Base-by-base conservation (phyloP, 2,329 filamentous ascomycete species). In the Rachicladosporium sp. region DNA sequence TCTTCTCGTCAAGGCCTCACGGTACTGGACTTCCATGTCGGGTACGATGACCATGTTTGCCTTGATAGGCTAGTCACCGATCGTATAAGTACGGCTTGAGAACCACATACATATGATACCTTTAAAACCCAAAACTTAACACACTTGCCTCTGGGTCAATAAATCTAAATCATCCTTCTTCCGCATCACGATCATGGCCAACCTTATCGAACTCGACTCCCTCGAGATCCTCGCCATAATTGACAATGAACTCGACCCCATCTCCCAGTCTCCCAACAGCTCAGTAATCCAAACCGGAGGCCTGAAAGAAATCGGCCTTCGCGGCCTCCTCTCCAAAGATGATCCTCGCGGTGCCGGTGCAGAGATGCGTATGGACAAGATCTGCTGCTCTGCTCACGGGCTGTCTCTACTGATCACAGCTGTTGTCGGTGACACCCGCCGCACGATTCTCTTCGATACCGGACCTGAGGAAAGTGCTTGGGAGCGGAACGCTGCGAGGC, bases 161-260 rank as follows among this genome's bases (percentile, higher is more conserved):
- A n/a, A n/a, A n/a, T n/a, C n/a, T n/a, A n/a, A n/a, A n/a, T n/a
- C n/a, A n/a, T n/a, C n/a, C n/a, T n/a, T n/a, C n/a, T n/a, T n/a
- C n/a, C n/a, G n/a, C 23, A 27, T 27, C 23, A 27, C 23, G 23
- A 27, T 6, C 10, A 46, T 43, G 43, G 38, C 37, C 15, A 15
- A 44, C 15, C 44, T 52, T 3, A 31, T 47, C 31, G 51, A 54
- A 31, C 46, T 54, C n/a, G 51, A 52, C 46, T 48, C 48, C 12
- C 38, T 54, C 19, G 45, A 49, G 33, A 48, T 54, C 30, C 40
- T 43, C 12, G 49, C 50, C 15, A 49, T 54, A 15, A 46, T 54
- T 29, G 51, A 54, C 44, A 54, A 54, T 34, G 51, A 54, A 38
- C 44, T 54, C 13, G 50, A 54, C 36, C 51, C 51, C 11, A 52